These are phyloP conservation scores for Oryza glumipatula DNA, from an alignment of 176 grass and related monocot genomes.

Conservation along the genomic window DNA sequence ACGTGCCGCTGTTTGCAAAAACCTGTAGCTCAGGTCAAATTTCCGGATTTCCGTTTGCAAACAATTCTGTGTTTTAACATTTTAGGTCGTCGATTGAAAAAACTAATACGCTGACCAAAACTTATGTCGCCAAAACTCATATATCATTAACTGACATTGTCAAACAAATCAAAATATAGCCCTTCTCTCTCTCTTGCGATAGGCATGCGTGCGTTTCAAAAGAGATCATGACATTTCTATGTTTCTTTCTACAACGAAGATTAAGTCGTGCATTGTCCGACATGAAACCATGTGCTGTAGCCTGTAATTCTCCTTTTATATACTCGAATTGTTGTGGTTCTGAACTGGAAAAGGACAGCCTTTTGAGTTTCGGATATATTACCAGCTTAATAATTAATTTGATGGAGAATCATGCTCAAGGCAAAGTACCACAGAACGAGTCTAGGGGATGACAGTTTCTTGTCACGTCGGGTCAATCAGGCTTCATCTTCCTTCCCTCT, in stretches of 20 bases:
- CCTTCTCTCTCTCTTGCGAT: no score
- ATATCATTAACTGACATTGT: no score
- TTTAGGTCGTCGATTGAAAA: neutral
- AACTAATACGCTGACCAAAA: neutral
- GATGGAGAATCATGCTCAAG: neutral
- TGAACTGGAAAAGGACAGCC: neutral
- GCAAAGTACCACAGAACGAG: neutral
- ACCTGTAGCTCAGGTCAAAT: neutral
- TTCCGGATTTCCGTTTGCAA: neutral
- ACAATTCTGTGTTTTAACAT: neutral
- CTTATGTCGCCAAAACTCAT: neutral
- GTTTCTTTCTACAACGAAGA: neutral
- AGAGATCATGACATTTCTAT: neutral
- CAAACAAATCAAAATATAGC: no score
- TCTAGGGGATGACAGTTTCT: neutral
- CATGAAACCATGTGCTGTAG: constrained; percentile 9
- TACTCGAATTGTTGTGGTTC: neutral
- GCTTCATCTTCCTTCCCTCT: neutral
- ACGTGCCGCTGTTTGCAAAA: neutral
- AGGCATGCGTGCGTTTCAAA: no score
- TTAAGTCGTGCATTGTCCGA: neutral
- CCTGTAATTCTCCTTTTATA: neutral
- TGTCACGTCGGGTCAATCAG: neutral
- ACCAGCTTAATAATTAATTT: neutral
- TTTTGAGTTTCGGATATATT: neutral